Evolutionary conservation across 1,284 basidiomycete genomes (phyloP), one percentile per base, ranked within the genome.

Genomic region (Rhodotorula glutinis): DNA sequence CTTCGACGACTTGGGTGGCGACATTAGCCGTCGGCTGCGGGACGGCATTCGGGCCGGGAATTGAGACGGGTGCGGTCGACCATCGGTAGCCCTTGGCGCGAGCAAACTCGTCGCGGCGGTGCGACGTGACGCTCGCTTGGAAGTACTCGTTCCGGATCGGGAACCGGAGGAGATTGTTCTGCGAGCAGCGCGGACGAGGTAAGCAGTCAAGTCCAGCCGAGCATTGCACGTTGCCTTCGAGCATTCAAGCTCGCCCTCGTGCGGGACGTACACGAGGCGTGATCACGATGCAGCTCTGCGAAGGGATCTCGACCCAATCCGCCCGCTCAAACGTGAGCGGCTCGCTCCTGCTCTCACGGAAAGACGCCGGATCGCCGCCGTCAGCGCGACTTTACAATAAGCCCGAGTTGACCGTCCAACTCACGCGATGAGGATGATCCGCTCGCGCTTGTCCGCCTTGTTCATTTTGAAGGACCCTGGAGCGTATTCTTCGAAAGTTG

Each of bases 401-500:
- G 2, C 13, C n/a, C 5, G n/a, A 27, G 13, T 14, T 23, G 9
- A 25, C 13, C 0, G 13, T 17, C 19, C 41, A 52, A 62, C 70
- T 41, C 30, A 70, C 66, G 72, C 72, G 11, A 75, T 73, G 44
- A 75, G 61, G 17, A 75, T 63, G 41, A 75, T 78, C 47, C 76
- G 91, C 77, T 94, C 92, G 67, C 95, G 83, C 80, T 96, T 97
- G 80, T 98, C 95, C 47, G 88, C 87, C 79, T 98, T 98, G 27
- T 89, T 89, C 93, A 96, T 97, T 76, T 88, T 95, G 95, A 78
- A 94, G 25, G 91, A 90, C 11, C 90, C 89, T 19, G 79, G 86
- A 38, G 87, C 86, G 75, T 91, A 92, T 80, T 97, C 92, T 73
- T 90, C 92, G 76, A 98, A 98, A 19, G 75, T 77, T 13, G 69